Evolutionary conservation across 2,329 filamentous ascomycete species (phyloP).

Genomic region (Monosporascus sp.): DNA sequence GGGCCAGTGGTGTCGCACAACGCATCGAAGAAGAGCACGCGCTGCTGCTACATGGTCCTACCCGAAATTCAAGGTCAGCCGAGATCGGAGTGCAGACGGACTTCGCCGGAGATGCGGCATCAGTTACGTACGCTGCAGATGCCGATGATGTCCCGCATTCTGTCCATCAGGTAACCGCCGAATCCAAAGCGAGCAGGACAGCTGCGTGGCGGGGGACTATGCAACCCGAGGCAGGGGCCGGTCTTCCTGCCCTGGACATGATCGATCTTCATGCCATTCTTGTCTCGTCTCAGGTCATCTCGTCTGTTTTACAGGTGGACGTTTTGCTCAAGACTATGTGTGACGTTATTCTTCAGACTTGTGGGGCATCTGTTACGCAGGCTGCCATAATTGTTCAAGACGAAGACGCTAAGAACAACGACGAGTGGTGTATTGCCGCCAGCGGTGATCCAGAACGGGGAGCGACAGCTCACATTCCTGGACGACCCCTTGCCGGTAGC

Average conservation of each 20-base stretch:
- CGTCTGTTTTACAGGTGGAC: conserved; percentile 71
- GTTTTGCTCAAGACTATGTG: conserved; percentile 75
- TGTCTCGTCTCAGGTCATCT: conserved; percentile 73
- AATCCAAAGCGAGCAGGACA: conserved; percentile 53
- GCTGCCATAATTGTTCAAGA: conserved; percentile 72
- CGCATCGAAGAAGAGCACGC: conserved; percentile 64
- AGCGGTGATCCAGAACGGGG: conserved; percentile 67
- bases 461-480: conserved; percentile 60
- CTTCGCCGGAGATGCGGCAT: conserved; percentile 52
- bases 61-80: conserved; percentile 49
- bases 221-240: conserved; percentile 52
- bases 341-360: conserved; percentile 73
- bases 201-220: conserved; percentile 60
- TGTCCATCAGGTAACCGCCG: conserved; percentile 38
- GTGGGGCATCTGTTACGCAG: conserved; percentile 62
- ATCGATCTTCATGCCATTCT: conserved; percentile 75
- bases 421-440: conserved; percentile 68
- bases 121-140: conserved; percentile 46
- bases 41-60: conserved; percentile 59
- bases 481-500: conserved; percentile 59
- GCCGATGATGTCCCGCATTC: conserved; percentile 36
- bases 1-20: conserved; percentile 63
- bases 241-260: conserved; percentile 74
- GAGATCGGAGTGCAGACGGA: conserved; percentile 68
- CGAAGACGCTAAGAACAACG: conserved; percentile 44